Percentiles rank a stretch among this genome's conserved stretches.
phyloP scores from a whole-genome alignment of 345 rosid genomes.

The Pseudoturritis turrita region DNA sequence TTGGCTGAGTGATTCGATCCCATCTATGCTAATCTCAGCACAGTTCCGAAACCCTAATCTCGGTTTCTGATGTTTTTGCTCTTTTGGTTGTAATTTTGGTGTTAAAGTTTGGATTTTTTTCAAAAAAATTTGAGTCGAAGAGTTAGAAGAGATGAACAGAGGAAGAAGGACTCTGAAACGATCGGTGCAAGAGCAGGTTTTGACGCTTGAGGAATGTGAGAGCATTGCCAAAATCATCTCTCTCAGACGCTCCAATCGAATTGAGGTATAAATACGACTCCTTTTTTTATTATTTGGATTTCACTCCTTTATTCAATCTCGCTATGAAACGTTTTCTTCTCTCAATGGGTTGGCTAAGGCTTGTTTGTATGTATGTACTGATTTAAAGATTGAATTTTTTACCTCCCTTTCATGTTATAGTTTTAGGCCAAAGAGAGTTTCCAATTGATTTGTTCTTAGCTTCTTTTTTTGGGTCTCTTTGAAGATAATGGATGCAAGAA shows the following conservation, averaged over 20 bases:
- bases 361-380: not conserved
- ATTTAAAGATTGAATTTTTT: not conserved
- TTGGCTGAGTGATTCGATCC: no score
- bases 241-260: constrained; percentile 81
- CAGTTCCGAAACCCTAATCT: constrained; percentile 29
- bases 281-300: not conserved
- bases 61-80: not conserved
- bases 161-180: constrained; percentile 83
- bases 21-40: not conserved
- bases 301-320: not conserved
- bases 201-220: constrained; percentile 59
- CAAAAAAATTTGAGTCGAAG: not conserved
- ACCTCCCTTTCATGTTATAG: not conserved
- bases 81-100: not conserved
- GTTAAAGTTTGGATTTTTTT: not conserved
- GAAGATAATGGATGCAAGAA: constrained; percentile 71
- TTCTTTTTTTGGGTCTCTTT: not conserved
- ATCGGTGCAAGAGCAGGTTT: constrained; percentile 51
- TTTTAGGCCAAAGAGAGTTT: not conserved
- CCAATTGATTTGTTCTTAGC: not conserved
- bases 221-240: constrained; percentile 70
- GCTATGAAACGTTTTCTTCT: not conserved
- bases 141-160: constrained; percentile 48
- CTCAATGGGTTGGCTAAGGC: not conserved
- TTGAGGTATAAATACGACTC: constrained; percentile 46